phyloP scores from a whole-genome alignment of 2,329 filamentous ascomycete species.

The Exophiala aquamarina region DNA sequence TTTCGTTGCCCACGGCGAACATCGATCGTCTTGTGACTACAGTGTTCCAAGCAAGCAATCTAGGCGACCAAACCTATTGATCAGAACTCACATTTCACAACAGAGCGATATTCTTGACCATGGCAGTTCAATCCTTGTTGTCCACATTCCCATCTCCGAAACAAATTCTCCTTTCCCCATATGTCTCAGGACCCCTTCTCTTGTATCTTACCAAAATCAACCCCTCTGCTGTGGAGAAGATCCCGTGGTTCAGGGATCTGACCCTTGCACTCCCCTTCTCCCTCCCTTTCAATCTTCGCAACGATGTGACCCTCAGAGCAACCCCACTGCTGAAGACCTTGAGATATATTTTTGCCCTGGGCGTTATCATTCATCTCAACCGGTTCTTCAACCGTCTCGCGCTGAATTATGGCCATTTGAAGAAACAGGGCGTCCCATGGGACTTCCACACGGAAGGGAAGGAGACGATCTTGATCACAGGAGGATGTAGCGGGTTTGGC shows the following conservation, averaged over 20 bases:
- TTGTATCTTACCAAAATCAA: constrained; percentile 15
- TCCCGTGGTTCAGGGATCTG: constrained; percentile 11
- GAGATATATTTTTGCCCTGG: constrained; percentile 54
- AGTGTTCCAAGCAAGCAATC: too few relatives aligned
- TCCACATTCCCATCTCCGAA: constrained; percentile 5
- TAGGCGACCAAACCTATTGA: too few relatives aligned
- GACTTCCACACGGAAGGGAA: constrained; percentile 53
- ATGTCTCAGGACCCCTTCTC: constrained; percentile 18
- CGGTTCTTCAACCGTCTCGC: constrained; percentile 52
- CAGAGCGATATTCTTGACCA: too few relatives aligned
- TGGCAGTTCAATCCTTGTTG: not conserved
- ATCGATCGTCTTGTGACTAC: not conserved
- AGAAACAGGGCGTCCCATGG: constrained; percentile 29
- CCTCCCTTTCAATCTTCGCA: constrained; percentile 9
- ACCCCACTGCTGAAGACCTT: constrained; percentile 18
- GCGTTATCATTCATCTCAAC: constrained; percentile 51
- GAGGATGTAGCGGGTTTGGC: constrained; percentile 73
- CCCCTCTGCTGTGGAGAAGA: constrained; percentile 7
- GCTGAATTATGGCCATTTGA: constrained; percentile 43
- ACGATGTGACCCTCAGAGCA: constrained; percentile 5
- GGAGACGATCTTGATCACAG: constrained; percentile 42
- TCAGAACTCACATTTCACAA: too few relatives aligned
- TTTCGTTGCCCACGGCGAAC: not conserved
- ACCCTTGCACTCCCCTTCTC: constrained; percentile 11
- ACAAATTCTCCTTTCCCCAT: constrained; percentile 12